A percentile compares a stretch with the other conserved stretches of the same genome.
Conservation (phyloP, 306 rosid species). For the Hippophae tibetana region DNA sequence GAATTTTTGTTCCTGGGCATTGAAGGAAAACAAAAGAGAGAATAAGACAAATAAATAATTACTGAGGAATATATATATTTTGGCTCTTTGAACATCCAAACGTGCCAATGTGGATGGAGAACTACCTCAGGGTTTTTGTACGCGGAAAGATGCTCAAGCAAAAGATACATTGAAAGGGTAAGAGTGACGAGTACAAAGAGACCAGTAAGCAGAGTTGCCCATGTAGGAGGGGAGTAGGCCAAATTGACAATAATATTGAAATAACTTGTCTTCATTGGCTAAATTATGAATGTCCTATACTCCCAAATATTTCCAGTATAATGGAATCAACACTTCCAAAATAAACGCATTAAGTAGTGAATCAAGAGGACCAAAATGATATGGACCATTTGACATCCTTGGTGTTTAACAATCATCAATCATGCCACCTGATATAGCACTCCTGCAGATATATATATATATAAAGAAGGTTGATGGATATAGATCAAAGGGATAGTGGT, state of each 20-base stretch:
- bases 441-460: neutral
- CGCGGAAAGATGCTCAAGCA: constrained; percentile 87
- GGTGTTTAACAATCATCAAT: neutral
- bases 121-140: constrained; percentile 92
- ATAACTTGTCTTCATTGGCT: constrained; percentile 37
- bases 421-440: neutral
- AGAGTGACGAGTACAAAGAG: constrained; percentile 59
- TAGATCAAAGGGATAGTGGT: neutral
- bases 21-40: constrained; percentile 5
- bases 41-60: neutral
- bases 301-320: constrained; percentile 30
- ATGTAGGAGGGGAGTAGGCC: constrained; percentile 57
- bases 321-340: constrained; percentile 19
- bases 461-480: neutral
- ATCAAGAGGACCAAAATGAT: constrained; percentile 13
- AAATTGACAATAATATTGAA: constrained; percentile 14
- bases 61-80: neutral
- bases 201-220: constrained; percentile 67
- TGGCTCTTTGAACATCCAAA: neutral
- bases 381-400: constrained; percentile 12
- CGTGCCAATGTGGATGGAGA: constrained; percentile 1
- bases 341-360: constrained; percentile 11
- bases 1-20: constrained; percentile 73
- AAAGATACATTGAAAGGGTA: constrained; percentile 64
- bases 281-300: constrained; percentile 14